phyloP scores from a whole-genome alignment of 768 basidiomycete genomes.

The Leccinum uliginosum region DNA sequence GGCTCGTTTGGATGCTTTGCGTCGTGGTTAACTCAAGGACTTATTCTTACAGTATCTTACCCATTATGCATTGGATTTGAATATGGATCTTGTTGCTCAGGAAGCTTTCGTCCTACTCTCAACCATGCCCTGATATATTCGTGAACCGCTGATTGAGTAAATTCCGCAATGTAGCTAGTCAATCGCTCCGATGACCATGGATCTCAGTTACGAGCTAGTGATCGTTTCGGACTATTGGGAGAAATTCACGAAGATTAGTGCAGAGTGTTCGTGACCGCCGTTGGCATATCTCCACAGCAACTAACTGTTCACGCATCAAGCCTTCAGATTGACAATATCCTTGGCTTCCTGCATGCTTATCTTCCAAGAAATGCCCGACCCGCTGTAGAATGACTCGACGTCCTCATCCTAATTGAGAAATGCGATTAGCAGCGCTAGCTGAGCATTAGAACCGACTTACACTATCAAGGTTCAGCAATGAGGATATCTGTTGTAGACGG shows the following conservation, averaged over 20 bases:
- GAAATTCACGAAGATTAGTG: background rate
- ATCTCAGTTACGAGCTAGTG: too few relatives aligned
- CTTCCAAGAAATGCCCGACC: conserved; percentile 89
- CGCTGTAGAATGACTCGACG: conserved; percentile 90
- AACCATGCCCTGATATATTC: background rate
- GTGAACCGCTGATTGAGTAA: background rate
- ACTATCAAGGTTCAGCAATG: conserved; percentile 80
- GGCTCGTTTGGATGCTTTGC: conserved; percentile 85
- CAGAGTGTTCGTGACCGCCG: background rate
- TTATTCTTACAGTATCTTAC: conserved; percentile 2
- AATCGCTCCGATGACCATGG: too few relatives aligned
- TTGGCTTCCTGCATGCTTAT: conserved; percentile 74
- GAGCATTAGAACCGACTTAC: conserved; percentile 33
- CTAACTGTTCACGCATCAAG: conserved; percentile 16
- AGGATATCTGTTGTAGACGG: conserved; percentile 90
- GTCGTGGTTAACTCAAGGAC: conserved; percentile 48
- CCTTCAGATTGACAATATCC: conserved; percentile 57
- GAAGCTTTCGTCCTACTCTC: conserved; percentile 3
- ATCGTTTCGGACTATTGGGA: background rate
- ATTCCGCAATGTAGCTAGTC: background rate
- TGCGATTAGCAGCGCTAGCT: conserved; percentile 3
- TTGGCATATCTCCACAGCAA: too few relatives aligned
- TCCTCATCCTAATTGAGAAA: conserved; percentile 76
- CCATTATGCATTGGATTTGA: conserved; percentile 6
- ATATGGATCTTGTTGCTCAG: conserved; percentile 1